These are phyloP conservation scores for Vinca minor DNA, from an alignment of 257 asterid genomes.

Conservation along the genomic window DNA sequence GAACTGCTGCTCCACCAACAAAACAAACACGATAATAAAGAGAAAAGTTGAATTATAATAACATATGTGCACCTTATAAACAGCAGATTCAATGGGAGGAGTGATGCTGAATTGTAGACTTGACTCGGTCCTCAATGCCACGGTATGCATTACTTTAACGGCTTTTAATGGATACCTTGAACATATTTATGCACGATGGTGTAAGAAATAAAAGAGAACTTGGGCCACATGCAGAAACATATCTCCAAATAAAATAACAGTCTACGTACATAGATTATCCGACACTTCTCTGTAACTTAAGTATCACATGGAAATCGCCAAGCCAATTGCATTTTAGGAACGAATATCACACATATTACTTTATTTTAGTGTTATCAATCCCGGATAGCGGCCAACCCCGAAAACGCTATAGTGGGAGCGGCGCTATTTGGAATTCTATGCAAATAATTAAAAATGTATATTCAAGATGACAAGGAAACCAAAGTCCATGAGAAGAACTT, in stretches of 20 bases:
- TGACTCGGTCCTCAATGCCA: conserved; percentile 83
- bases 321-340: neutral
- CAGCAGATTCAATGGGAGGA: conserved; percentile 35
- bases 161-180: conserved; percentile 83
- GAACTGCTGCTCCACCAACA: neutral
- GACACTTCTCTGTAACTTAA: neutral
- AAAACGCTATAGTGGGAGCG: too few relatives aligned
- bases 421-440: too few relatives aligned
- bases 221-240: neutral
- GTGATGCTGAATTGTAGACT: conserved; percentile 31
- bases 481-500: too few relatives aligned
- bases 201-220: neutral
- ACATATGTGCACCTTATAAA: conserved; percentile 44
- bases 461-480: too few relatives aligned
- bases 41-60: neutral
- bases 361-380: too few relatives aligned
- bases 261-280: neutral
- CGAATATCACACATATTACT: neutral
- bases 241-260: neutral
- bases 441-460: too few relatives aligned
- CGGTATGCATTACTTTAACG: conserved; percentile 90
- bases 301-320: neutral
- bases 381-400: too few relatives aligned
- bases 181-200: neutral
- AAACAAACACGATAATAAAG: neutral